Evolutionary conservation across 257 asterid genomes (phyloP).

Genomic region (Linderniella brevidens): DNA sequence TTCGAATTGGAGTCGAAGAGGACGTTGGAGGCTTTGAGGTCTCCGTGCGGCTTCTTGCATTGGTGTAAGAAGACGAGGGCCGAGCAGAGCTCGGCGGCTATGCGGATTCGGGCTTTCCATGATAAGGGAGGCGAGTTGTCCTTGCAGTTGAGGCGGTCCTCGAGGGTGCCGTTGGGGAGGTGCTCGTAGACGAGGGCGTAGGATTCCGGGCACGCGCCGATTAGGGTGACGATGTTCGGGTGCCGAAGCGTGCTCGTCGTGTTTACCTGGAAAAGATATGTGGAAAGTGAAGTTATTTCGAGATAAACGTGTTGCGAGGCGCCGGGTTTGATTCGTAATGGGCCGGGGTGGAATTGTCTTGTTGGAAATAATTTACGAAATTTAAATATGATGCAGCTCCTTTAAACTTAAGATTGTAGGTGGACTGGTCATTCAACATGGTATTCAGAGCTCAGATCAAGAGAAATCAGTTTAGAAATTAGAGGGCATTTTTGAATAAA

Average conservation of each 20-base stretch:
- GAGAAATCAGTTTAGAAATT: no score
- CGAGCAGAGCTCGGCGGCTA: constrained; percentile 47
- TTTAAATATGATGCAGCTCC: no score
- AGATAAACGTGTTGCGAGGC: no score
- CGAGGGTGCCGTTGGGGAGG: constrained; percentile 56
- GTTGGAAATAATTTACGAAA: no score
- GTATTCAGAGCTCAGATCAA: no score
- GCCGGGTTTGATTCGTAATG: no score
- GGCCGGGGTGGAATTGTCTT: no score
- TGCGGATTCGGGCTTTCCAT: constrained; percentile 54
- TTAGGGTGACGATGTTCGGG: constrained; percentile 42
- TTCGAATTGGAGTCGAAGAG: constrained; percentile 33
- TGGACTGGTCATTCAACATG: no score
- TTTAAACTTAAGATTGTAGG: no score
- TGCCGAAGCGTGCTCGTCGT: constrained; percentile 36
- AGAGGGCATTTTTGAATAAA: no score
- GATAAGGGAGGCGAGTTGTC: constrained; percentile 25
- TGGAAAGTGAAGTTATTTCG: no score
- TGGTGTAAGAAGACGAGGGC: constrained; percentile 58
- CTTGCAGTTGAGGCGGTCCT: constrained; percentile 24
- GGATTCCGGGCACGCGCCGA: constrained; percentile 61
- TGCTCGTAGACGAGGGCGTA: constrained; percentile 62
- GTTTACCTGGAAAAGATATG: constrained; percentile 24
- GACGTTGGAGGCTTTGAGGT: constrained; percentile 56
- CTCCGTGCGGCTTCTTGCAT: constrained; percentile 38